Evolutionary conservation across 768 basidiomycete species (phyloP), one percentile per base, ranked within the genome.

Genomic region (Tremella yokohamensis): DNA sequence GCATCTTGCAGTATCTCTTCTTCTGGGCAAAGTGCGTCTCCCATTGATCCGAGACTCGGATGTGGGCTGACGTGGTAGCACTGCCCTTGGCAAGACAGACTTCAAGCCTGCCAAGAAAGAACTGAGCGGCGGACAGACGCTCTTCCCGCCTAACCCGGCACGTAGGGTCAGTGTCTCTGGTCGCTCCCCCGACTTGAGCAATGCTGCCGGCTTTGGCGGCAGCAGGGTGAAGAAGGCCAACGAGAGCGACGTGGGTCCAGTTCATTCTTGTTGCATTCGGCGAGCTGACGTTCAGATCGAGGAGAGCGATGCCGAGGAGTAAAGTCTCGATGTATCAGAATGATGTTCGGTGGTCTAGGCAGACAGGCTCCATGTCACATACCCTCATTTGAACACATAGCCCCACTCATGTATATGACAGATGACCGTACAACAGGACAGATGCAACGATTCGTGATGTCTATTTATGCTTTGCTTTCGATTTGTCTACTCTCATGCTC

Each of bases 91-190:
- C 22, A 25, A 60, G 18, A 60, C 60, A 24, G 63, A 60, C 7
- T 74, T 65, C 62, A 60, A 63, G 25, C 22, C 60, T 16, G 47
- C 49, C 11, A 55, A 66, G 45, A 66, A 70, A 49, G 68, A 69
- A 44, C 52, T 64, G 18, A 58, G 58, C 2, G 18, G 25, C 39
- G 15, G 42, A 8, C 61, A 53, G 6, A 56, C 42, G 53, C 49
- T 74, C 7, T 77, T 76, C 69, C 72, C 73, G 15, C 66, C 64
- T 34, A 75, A 75, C 58, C 75, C 75, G 1, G 69, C 75, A 20
- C 48, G 75, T 25, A 52, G 73, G 42, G 62, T 65, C 38, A 60
- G 62, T 3, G 37, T 58, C 16, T 59, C 59, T 8, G 42, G 42
- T 16, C 42, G 42, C n/a, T 45, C 42, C 6, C 42, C 42, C 6